phyloP scores from a whole-genome alignment of 495 filamentous ascomycete species.

The Corynascus novoguineensis region DNA sequence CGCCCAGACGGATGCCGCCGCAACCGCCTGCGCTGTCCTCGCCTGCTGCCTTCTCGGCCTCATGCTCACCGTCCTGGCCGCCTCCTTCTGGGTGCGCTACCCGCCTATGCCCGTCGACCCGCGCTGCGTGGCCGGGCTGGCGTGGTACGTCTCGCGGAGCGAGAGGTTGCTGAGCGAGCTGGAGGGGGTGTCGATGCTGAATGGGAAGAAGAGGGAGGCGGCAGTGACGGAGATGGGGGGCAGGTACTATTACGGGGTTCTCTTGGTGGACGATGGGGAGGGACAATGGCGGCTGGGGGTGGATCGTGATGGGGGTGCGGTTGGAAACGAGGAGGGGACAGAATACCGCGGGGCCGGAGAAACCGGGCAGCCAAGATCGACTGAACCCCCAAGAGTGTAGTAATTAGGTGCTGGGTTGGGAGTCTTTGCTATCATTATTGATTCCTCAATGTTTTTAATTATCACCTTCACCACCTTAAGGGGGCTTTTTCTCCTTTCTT shows the following conservation, averaged over 20 bases:
- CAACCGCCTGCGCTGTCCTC: constrained; percentile 26
- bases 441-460: too few species aligned
- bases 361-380: too few species aligned
- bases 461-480: too few species aligned
- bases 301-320: constrained; percentile 18
- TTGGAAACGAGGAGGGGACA: not conserved
- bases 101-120: constrained; percentile 37
- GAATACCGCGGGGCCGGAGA: not conserved
- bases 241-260: constrained; percentile 31
- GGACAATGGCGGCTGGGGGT: constrained; percentile 27
- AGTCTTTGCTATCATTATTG: too few species aligned
- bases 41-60: constrained; percentile 19
- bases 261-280: constrained; percentile 17
- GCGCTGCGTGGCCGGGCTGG: constrained; percentile 26
- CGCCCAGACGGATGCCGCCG: constrained; percentile 23
- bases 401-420: too few species aligned
- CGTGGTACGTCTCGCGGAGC: constrained; percentile 32
- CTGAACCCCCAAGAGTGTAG: too few species aligned
- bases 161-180: constrained; percentile 25
- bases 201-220: constrained; percentile 15
- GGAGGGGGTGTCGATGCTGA: constrained; percentile 24
- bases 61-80: constrained; percentile 24
- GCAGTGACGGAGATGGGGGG: constrained; percentile 20
- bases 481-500: too few species aligned
- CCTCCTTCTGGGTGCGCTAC: constrained; percentile 27